phyloP scores from a whole-genome alignment of 257 asterid species.

The Primulina huaijiensis region DNA sequence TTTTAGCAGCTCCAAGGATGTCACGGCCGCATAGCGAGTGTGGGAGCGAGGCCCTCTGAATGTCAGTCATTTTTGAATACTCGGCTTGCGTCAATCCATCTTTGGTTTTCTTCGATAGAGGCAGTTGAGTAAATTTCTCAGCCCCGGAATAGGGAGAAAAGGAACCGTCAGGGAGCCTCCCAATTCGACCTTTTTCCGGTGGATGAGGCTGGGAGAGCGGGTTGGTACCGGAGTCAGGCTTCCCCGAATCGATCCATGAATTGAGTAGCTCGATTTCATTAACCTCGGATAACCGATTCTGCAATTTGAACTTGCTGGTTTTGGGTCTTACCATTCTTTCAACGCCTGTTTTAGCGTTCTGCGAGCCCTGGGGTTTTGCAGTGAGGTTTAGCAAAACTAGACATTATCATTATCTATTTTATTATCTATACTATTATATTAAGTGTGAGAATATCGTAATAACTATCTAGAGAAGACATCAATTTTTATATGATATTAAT shows the following conservation, averaged over 20 bases:
- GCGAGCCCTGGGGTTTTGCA: background rate
- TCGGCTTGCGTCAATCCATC: conserved; percentile 55
- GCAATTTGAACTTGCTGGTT: conserved; percentile 47
- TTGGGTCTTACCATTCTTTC: conserved; percentile 46
- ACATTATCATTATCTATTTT: no score
- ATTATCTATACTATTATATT: no score
- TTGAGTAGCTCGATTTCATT: conserved; percentile 72
- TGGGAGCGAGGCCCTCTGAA: conserved; percentile 92
- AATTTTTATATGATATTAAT: no score
- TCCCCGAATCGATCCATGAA: conserved; percentile 63
- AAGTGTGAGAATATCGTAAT: no score
- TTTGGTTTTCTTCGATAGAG: conserved; percentile 75
- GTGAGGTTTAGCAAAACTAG: no score
- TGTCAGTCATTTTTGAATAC: conserved; percentile 67
- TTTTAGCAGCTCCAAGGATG: conserved; percentile 94
- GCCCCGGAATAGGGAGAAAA: conserved; percentile 73
- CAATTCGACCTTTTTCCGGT: conserved; percentile 52
- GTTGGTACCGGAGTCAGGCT: conserved; percentile 73
- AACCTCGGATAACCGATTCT: conserved; percentile 49
- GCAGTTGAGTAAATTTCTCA: conserved; percentile 58
- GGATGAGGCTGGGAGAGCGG: conserved; percentile 62
- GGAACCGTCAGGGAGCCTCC: conserved; percentile 55
- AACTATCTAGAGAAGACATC: no score
- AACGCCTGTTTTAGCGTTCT: background rate
- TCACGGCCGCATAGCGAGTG: conserved; percentile 90